These are phyloP conservation scores for Thalia dealbata DNA, from an alignment of 176 grass and related monocot genomes.

Conservation along the genomic window DNA sequence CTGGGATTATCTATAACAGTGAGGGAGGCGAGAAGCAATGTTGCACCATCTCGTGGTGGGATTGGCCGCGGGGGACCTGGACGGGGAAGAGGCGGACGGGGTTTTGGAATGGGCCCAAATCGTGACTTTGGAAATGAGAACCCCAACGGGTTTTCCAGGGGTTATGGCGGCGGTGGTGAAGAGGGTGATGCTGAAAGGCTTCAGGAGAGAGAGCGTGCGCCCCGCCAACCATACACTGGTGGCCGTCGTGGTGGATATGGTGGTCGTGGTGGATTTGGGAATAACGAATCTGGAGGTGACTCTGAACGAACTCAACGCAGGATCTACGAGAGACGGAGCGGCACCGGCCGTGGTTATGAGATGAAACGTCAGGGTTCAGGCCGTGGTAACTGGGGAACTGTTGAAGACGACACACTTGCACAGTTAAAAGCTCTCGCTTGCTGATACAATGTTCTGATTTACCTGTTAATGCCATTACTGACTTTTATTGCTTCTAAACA, in stretches of 20 bases:
- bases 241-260: conserved; percentile 39
- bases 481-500: neutral
- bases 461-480: conserved; percentile 2
- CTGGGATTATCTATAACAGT: neutral
- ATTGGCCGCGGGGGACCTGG: conserved; percentile 32
- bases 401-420: conserved; percentile 36
- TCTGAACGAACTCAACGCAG: conserved; percentile 23
- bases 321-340: conserved; percentile 50
- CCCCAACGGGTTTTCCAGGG: conserved; percentile 9
- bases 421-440: conserved; percentile 25
- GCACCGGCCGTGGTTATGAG: conserved; percentile 52
- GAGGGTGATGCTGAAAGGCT: conserved; percentile 29
- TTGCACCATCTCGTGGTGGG: conserved; percentile 20
- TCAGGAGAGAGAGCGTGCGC: conserved; percentile 30
- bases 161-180: conserved; percentile 22
- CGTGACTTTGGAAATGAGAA: conserved; percentile 9
- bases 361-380: conserved; percentile 73
- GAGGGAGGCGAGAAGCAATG: conserved; percentile 4
- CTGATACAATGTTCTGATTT: neutral
- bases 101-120: conserved; percentile 2
- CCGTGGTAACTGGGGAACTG: conserved; percentile 60
- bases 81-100: conserved; percentile 11
- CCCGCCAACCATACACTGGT: conserved; percentile 35
- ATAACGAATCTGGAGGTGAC: conserved; percentile 42
- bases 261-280: conserved; percentile 27